phyloP scores from a whole-genome alignment of 768 basidiomycete species.

The Termitomyces sp. region DNA sequence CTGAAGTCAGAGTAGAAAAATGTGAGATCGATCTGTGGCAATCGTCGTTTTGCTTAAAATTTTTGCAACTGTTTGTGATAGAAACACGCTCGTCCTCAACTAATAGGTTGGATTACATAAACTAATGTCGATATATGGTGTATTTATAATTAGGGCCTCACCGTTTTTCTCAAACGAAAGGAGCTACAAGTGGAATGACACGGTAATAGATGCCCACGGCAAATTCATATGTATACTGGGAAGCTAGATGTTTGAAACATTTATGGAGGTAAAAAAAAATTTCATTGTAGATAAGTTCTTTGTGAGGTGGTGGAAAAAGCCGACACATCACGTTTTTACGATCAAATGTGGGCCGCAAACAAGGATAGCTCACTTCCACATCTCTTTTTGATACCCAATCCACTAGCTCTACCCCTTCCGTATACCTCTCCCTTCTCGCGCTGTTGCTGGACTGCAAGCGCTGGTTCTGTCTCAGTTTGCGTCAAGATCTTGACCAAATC shows the following conservation, averaged over 20 bases:
- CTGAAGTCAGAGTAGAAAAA: no score
- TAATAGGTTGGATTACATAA: no score
- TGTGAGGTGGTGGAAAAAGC: slow-evolving; percentile 15
- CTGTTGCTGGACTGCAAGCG: slow-evolving; percentile 31
- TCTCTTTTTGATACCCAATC: slow-evolving; percentile 31
- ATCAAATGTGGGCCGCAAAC: slow-evolving; percentile 6
- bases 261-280: not conserved
- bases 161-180: not conserved
- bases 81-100: no score
- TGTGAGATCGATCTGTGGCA: no score
- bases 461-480: slow-evolving; percentile 36
- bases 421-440: slow-evolving; percentile 18
- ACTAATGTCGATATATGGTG: not conserved
- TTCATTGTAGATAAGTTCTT: not conserved
- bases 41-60: no score
- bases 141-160: not conserved
- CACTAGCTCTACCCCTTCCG: slow-evolving; percentile 11
- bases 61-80: no score
- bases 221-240: not conserved
- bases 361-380: slow-evolving; percentile 7
- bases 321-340: slow-evolving; percentile 13
- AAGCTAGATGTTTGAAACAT: not conserved
- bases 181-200: not conserved
- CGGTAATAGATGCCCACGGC: not conserved
- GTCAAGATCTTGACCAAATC: slow-evolving; percentile 4